Base-by-base conservation (phyloP, 352 stramenopile species). In the Globisporangium apiculatum region DNA sequence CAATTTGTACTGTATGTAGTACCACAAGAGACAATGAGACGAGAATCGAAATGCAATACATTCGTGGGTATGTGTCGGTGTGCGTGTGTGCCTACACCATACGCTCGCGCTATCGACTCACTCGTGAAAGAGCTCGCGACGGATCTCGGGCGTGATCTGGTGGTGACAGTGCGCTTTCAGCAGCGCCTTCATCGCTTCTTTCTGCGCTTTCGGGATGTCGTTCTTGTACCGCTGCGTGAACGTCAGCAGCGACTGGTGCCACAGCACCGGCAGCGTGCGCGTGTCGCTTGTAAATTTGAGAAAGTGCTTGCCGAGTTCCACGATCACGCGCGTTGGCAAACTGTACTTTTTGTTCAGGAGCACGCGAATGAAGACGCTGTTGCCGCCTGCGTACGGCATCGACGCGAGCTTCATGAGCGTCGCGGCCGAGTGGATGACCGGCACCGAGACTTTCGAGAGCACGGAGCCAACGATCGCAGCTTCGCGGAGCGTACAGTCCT, bases 331-430 rank as follows among this genome's bases (percentile, higher is more conserved):
- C 57, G 93, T 97, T 5, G 98, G 97, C 41, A 99, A 79, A 54
- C 94, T 97, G 80, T 99, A 99, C 79, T 99, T 99, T 74, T 99
- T 99, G 82, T 99, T 98, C 36, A 99, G 83, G 11, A 99, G 79
- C 38, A 98, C 90, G 47, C 86, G 90, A 62, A 99, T 98, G 67
- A 99, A 99, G 61, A 99, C 96, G 17, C 93, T 99, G 56, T 97
- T 97, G 51, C 95, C 95, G 53, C 96, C 97, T 55, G 89, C 98
- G 84, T 99, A 99, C 56, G 95, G 79, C 86, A 97, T 92, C 58
- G 88, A 85, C 45, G 96, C 89, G 46, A 99, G 79, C 78, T 99
- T 99, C 77, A 99, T 96, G 57, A 99, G 88, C 42, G 97, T 98
- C 35, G 98, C 98, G 5, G 98, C 97, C 15, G 97, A 99, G 82